Conservation (phyloP, 495 filamentous ascomycete genomes). For the Entonaema liquescens region DNA sequence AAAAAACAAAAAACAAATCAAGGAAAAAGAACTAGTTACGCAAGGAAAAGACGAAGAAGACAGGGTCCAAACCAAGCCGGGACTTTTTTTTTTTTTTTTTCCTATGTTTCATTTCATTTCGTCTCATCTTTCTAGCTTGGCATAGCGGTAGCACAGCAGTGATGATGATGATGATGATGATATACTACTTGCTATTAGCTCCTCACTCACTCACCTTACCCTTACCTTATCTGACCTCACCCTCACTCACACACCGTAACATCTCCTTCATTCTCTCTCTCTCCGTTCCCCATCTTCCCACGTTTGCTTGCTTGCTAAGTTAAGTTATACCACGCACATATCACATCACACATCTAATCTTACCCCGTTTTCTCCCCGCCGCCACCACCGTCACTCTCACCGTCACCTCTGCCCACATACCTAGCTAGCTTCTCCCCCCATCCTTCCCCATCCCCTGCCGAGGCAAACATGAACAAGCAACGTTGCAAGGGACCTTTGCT, state of each 20-base stretch:
- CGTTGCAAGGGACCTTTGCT: not conserved
- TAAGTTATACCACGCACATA: no score
- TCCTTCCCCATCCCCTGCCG: not conserved
- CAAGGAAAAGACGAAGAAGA: not conserved
- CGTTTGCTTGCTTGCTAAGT: not conserved
- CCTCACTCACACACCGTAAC: not conserved
- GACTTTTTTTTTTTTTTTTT: not conserved
- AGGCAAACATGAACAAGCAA: conserved; percentile 5
- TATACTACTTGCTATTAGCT: not conserved
- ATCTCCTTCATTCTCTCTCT: not conserved
- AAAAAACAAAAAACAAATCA: not conserved
- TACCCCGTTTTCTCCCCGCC: not conserved
- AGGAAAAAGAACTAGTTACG: no score
- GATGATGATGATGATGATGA: no score
- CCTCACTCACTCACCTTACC: not conserved
- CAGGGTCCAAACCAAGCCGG: not conserved
- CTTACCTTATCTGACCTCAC: not conserved
- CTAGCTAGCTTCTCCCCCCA: not conserved
- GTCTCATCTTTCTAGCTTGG: not conserved
- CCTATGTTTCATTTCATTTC: not conserved
- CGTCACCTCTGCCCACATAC: not conserved
- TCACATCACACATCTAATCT: not conserved
- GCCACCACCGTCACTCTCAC: not conserved
- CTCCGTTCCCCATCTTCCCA: not conserved
- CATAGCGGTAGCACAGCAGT: no score